A percentile compares a stretch with the other conserved stretches of the same genome.
These are phyloP conservation scores for Podila verticillata DNA, from an alignment of 192 early-diverging fungal genomes.

Conservation along the genomic window DNA sequence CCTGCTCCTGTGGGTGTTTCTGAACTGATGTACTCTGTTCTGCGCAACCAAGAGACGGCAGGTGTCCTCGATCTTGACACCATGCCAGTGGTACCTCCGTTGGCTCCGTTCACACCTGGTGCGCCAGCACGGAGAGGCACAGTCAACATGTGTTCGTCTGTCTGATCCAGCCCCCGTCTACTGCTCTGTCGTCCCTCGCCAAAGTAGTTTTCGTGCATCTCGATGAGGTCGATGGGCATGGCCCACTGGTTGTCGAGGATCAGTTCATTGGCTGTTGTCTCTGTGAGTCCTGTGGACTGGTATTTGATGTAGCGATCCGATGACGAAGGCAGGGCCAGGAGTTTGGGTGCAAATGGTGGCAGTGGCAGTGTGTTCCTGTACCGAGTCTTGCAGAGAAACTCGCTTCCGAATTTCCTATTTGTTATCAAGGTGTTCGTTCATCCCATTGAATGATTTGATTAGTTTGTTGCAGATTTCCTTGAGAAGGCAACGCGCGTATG, in stretches of 20 bases:
- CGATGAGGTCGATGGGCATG: slow-evolving; percentile 57
- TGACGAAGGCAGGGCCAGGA: slow-evolving; percentile 54
- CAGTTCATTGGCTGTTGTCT: slow-evolving; percentile 56
- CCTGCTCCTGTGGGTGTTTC: slow-evolving; percentile 54
- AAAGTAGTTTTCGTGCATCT: slow-evolving; percentile 56
- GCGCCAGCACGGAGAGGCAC: slow-evolving; percentile 6
- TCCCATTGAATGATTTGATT: too few relatives aligned
- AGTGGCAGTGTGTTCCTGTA: slow-evolving; percentile 61
- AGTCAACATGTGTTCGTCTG: slow-evolving; percentile 11
- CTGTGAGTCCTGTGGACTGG: slow-evolving; percentile 52
- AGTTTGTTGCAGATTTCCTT: too few relatives aligned
- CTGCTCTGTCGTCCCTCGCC: slow-evolving; percentile 47
- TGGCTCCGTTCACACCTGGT: neutral
- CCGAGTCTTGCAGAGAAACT: slow-evolving; percentile 60
- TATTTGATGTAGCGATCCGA: slow-evolving; percentile 57
- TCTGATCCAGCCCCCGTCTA: slow-evolving; percentile 8
- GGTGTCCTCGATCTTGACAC: slow-evolving; percentile 24
- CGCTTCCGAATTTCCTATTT: slow-evolving; percentile 56
- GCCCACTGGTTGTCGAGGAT: slow-evolving; percentile 54
- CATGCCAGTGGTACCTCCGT: slow-evolving; percentile 8
- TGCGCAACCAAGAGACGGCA: slow-evolving; percentile 62
- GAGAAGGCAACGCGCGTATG: neutral
- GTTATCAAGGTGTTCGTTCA: too few relatives aligned
- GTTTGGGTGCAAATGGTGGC: slow-evolving; percentile 60
- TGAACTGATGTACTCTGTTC: slow-evolving; percentile 63